phyloP scores from a whole-genome alignment of 78 protist species.

The Tieghemostelium lacteum region DNA sequence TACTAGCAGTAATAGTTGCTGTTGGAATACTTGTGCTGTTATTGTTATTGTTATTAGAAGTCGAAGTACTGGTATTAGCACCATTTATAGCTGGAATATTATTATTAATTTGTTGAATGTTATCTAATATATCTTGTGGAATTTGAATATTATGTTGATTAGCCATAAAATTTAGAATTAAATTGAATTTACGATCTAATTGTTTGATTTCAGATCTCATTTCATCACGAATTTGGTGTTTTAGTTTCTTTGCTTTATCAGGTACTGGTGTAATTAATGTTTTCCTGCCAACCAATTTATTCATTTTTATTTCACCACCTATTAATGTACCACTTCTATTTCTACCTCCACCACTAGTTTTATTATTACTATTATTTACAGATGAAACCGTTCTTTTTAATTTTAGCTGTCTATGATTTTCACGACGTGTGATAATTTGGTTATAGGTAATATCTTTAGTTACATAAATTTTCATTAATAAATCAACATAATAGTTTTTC shows the following conservation, averaged over 20 bases:
- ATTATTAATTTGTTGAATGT: too few species aligned
- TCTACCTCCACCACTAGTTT: too few species aligned
- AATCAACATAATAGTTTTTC: slow-evolving; percentile 44
- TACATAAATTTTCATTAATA: slow-evolving; percentile 32
- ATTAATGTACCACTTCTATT: too few species aligned
- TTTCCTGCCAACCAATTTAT: too few species aligned
- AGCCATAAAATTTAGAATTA: too few species aligned
- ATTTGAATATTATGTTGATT: background rate
- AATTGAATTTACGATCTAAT: slow-evolving; percentile 11
- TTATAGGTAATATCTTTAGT: slow-evolving; percentile 1
- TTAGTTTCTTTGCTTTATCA: slow-evolving; percentile 3
- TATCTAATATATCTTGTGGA: background rate
- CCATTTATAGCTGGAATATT: too few species aligned
- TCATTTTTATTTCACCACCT: slow-evolving; percentile 11
- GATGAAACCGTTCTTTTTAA: too few species aligned
- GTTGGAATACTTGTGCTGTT: background rate
- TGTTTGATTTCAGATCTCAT: background rate
- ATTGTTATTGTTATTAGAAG: background rate
- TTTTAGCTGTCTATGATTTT: too few species aligned
- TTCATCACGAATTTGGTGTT: background rate
- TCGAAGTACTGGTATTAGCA: too few species aligned
- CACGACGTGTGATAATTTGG: too few species aligned
- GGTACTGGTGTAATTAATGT: slow-evolving; percentile 9
- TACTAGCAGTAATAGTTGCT: background rate
- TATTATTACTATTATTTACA: too few species aligned